A percentile compares a stretch with the other conserved stretches of the same genome.
phyloP scores from a whole-genome alignment of 192 early-diverging fungal genomes.

The Backusella psychrophila region DNA sequence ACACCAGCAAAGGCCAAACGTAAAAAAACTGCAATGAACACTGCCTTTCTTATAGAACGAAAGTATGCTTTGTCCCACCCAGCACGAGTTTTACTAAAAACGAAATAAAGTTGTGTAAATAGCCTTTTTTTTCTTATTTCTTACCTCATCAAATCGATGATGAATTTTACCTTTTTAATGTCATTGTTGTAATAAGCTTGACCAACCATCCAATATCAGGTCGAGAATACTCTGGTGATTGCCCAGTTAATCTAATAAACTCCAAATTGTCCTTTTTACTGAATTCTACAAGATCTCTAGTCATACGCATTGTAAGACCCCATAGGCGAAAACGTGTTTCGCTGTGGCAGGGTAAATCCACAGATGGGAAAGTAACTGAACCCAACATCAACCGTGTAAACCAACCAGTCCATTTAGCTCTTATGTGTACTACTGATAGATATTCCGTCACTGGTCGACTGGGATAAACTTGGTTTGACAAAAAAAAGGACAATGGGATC shows the following conservation, averaged over 20 bases:
- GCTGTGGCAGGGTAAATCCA: constrained; percentile 22
- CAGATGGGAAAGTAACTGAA: constrained; percentile 25
- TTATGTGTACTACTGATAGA: neutral
- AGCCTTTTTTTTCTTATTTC: neutral
- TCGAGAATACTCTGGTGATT: constrained; percentile 14
- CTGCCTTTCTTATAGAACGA: constrained; percentile 15
- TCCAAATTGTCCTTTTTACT: neutral
- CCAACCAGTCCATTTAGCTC: neutral
- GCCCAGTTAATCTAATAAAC: constrained; percentile 2
- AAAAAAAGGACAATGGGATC: constrained; percentile 32
- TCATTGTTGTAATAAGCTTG: neutral
- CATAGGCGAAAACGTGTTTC: constrained; percentile 18
- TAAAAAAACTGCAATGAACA: constrained; percentile 11
- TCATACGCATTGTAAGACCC: constrained; percentile 34
- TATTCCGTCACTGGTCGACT: constrained; percentile 10
- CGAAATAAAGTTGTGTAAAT: neutral
- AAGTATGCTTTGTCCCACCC: constrained; percentile 14
- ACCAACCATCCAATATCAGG: constrained; percentile 20
- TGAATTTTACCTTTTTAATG: neutral
- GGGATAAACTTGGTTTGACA: constrained; percentile 8
- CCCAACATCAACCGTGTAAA: constrained; percentile 21
- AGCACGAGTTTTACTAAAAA: constrained; percentile 1
- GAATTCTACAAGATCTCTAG: constrained; percentile 21
- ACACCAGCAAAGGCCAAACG: constrained; percentile 1
- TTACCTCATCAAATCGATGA: neutral